phyloP scores from a whole-genome alignment of 805 yeast species.

The Metschnikowia shivogae region DNA sequence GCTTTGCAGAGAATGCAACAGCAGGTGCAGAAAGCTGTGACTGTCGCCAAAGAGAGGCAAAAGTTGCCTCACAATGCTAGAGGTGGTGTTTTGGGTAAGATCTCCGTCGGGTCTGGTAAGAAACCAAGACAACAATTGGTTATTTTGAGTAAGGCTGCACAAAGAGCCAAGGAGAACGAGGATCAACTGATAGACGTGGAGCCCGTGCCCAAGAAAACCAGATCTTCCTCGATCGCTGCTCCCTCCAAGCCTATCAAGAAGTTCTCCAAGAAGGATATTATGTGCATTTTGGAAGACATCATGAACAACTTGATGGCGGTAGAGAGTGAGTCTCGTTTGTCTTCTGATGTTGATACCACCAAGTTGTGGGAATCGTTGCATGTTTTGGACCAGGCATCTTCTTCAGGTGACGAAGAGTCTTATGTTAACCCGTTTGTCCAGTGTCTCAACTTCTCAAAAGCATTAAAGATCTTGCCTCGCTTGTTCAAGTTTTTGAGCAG shows the following conservation, averaged over 20 bases:
- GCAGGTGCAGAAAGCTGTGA: constrained; percentile 94
- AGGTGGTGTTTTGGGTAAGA: constrained; percentile 89
- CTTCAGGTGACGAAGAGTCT: constrained; percentile 46
- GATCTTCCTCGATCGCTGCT: constrained; percentile 32
- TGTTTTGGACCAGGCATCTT: constrained; percentile 57
- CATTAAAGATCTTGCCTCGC: constrained; percentile 84
- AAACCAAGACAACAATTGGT: constrained; percentile 86
- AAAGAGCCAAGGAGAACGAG: constrained; percentile 30
- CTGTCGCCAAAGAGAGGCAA: constrained; percentile 87
- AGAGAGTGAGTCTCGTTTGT: constrained; percentile 55
- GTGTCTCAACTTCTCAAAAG: constrained; percentile 78
- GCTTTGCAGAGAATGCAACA: constrained; percentile 97
- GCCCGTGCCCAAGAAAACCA: constrained; percentile 20
- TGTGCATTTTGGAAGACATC: constrained; percentile 72
- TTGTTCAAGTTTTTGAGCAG: constrained; percentile 75
- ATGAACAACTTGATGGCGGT: constrained; percentile 72
- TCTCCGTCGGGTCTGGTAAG: constrained; percentile 72
- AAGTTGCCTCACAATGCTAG: constrained; percentile 58
- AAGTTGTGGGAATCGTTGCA: constrained; percentile 75
- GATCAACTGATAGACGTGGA: constrained; percentile 18
- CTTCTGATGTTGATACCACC: constrained; percentile 32
- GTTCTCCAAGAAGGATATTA: constrained; percentile 41
- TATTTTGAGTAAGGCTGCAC: constrained; percentile 49
- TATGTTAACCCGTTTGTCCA: constrained; percentile 76
- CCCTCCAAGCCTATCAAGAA: constrained; percentile 28